Percentiles rank a stretch among this genome's conserved stretches.
Conservation (phyloP, 306 rosid species). For the Dryas drummondii region DNA sequence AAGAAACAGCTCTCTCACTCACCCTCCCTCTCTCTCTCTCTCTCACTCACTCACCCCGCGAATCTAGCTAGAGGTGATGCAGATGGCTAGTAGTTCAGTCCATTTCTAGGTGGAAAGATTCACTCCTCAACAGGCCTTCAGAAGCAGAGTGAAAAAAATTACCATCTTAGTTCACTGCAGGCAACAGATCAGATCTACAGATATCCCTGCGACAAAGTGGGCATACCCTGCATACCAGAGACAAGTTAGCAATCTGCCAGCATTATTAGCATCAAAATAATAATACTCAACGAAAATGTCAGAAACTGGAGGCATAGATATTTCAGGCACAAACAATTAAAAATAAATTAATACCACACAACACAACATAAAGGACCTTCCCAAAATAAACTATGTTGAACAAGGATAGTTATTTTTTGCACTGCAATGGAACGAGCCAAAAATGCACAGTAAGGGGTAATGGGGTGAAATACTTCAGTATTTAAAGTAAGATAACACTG, state of each 20-base stretch:
- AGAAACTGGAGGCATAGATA: background rate
- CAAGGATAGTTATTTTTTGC: background rate
- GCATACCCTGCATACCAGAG: slow-evolving; percentile 76
- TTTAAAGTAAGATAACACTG: background rate
- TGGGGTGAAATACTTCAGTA: background rate
- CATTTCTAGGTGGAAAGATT: slow-evolving; percentile 38
- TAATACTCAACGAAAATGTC: background rate
- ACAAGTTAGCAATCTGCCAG: slow-evolving; percentile 15
- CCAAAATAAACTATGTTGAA: background rate
- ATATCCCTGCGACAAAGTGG: slow-evolving; percentile 92
- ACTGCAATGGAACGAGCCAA: background rate
- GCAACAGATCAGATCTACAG: slow-evolving; percentile 58
- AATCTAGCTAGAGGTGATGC: background rate
- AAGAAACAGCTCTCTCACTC: background rate
- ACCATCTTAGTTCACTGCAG: slow-evolving; percentile 44
- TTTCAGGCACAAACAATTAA: background rate
- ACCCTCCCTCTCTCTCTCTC: slow-evolving; percentile 13
- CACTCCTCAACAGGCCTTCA: slow-evolving; percentile 11
- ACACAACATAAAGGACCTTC: background rate
- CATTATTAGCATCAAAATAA: slow-evolving; percentile 14
- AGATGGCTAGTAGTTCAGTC: slow-evolving; percentile 34
- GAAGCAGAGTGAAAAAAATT: slow-evolving; percentile 18
- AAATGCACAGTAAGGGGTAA: background rate
- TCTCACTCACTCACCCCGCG: background rate
- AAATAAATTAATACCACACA: background rate